Base-by-base conservation (phyloP, 352 stramenopile genomes). In the Phytophthora lateralis region DNA sequence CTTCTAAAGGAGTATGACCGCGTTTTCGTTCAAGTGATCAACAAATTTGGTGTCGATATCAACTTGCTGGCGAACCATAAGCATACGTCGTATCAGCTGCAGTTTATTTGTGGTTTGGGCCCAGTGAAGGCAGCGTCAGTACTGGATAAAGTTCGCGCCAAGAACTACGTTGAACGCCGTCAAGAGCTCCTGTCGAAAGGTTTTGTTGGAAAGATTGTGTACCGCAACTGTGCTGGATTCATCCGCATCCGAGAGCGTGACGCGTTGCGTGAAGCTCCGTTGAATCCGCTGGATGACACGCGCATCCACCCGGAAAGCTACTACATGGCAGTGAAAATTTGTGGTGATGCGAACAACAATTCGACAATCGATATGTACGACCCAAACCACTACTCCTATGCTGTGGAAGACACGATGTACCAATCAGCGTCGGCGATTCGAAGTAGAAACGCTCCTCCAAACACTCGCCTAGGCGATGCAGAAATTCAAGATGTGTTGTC, bases 291-390 rank as follows among this genome's bases (percentile, higher is more conserved):
- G 12, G 88, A 96, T 60, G 88, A 96, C 47, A 96, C 88, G 0
- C 74, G 88, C 35, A 95, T 96, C 48, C 88, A 96, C 45, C 88
- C 88, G 2, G 88, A 96, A 60, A 96, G 88, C 37, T 96, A 96
- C 63, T 96, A 94, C 63, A 96, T 96, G 88, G 88, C 88, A 10
- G 88, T 96, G 17, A 95, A 95, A 50, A 96, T 96, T 66, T 96
- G 88, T 58, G 88, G 88, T 48, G 86, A 96, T 58, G 88, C 88
- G 7, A 96, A 95, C 71, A 95, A 95, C 71, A 95, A 96, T 62
- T 94, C 86, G 30, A 95, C 86, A 3, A 95, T 96, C 43, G 88
- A 96, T 64, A 92, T 96, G 83, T 96, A 95, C 46, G 88, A 96
- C 32, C 88, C 88, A 30, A 93, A 94, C 43, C 86, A 96, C 53